Conservation (phyloP, 345 rosid species). For the Cardamine occulta region DNA sequence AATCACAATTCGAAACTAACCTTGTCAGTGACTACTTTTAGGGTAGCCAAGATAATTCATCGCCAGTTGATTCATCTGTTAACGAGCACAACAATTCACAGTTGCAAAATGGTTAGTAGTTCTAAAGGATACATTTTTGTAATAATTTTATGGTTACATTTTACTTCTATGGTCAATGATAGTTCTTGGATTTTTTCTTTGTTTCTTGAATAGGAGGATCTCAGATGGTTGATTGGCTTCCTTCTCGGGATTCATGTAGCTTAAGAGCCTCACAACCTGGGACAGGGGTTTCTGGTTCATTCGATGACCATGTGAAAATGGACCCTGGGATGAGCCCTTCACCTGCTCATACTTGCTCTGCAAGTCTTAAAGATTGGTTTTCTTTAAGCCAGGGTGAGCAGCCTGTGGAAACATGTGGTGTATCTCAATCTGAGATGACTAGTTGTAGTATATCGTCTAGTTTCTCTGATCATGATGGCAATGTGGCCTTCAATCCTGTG, state of each 20-base stretch:
- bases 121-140: neutral
- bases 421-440: conserved; percentile 50
- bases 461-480: conserved; percentile 44
- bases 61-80: conserved; percentile 41
- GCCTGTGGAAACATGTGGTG: conserved; percentile 42
- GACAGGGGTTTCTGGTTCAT: conserved; percentile 38
- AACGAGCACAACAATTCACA: conserved; percentile 42
- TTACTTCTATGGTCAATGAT: neutral
- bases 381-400: conserved; percentile 39
- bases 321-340: conserved; percentile 46
- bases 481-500: conserved; percentile 29
- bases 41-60: conserved; percentile 48
- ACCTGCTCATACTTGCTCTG: conserved; percentile 48
- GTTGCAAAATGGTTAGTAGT: conserved; percentile 49
- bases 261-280: conserved; percentile 37
- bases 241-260: conserved; percentile 30
- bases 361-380: conserved; percentile 52
- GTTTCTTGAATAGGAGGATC: conserved; percentile 54
- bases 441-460: conserved; percentile 54
- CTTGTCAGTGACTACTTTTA: conserved; percentile 35
- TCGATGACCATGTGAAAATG: conserved; percentile 39
- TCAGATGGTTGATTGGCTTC: conserved; percentile 42
- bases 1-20: conserved; percentile 29
- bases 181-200: conserved; percentile 3
- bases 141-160: neutral